Evolutionary conservation across 192 early-diverging fungal species (phyloP).

Genomic region (Podila horticola): DNA sequence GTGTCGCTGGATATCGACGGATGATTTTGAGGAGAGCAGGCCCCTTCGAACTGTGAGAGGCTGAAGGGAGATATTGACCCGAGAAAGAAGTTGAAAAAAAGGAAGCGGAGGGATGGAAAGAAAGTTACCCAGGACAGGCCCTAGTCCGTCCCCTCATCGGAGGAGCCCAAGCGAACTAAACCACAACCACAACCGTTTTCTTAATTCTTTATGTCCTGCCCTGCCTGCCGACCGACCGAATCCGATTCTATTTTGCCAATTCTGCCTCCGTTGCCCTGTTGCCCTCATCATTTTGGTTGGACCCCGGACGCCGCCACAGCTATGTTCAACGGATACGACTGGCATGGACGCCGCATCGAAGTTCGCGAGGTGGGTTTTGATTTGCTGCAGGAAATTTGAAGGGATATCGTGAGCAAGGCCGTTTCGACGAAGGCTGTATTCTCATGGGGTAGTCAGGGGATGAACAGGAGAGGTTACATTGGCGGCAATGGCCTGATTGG

Average conservation of each 20-base stretch:
- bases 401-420: no score
- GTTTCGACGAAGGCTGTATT: no score
- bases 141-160: neutral
- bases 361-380: conserved; percentile 77
- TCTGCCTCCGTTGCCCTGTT: neutral
- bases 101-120: neutral
- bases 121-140: neutral
- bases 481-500: no score
- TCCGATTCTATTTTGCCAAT: neutral
- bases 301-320: conserved; percentile 53
- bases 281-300: neutral
- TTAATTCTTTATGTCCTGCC: conserved; percentile 2
- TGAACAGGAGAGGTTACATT: neutral
- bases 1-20: no score
- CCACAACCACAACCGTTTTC: neutral
- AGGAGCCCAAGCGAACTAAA: conserved; percentile 6
- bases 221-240: neutral
- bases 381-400: conserved; percentile 2
- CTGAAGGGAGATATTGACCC: no score
- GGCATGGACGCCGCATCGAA: conserved; percentile 79
- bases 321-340: conserved; percentile 83
- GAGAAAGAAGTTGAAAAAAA: no score
- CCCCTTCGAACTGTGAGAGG: no score
- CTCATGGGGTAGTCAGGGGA: no score
- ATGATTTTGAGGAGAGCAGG: no score